A percentile compares a stretch with the other conserved stretches of the same genome.
Conservation (phyloP, 768 basidiomycete species). For the Leccinum variicolor region DNA sequence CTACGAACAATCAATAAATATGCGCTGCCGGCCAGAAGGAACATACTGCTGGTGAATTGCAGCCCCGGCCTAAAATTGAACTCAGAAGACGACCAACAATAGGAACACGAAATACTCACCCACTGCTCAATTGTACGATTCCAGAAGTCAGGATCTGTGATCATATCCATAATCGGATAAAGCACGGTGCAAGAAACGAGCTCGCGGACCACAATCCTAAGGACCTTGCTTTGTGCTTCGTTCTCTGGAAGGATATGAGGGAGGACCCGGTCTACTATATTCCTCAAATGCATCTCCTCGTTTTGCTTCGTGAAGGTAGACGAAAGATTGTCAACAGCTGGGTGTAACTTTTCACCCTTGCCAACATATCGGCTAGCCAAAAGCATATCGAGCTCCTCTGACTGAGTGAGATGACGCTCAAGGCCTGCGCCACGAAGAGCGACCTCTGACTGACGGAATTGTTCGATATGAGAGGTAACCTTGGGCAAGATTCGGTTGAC, state of each 20-base stretch:
- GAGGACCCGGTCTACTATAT: slow-evolving; percentile 67
- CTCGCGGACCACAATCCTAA: slow-evolving; percentile 76
- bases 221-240: slow-evolving; percentile 66
- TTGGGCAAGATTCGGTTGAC: slow-evolving; percentile 87
- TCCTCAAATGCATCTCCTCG: slow-evolving; percentile 81
- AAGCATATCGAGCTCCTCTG: slow-evolving; percentile 84
- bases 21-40: slow-evolving; percentile 3
- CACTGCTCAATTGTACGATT: slow-evolving; percentile 89
- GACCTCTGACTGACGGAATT: slow-evolving; percentile 86
- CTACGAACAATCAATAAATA: slow-evolving; percentile 34
- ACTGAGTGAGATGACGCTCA: slow-evolving; percentile 80
- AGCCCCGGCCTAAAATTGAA: slow-evolving; percentile 49
- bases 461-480: slow-evolving; percentile 84
- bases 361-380: slow-evolving; percentile 77
- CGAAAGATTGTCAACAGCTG: slow-evolving; percentile 84
- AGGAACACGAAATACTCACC: slow-evolving; percentile 46
- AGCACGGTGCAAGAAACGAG: slow-evolving; percentile 78
- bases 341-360: slow-evolving; percentile 68
- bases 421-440: slow-evolving; percentile 79
- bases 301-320: slow-evolving; percentile 87
- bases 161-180: slow-evolving; percentile 87
- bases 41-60: slow-evolving; percentile 65
- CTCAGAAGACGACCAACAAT: slow-evolving; percentile 9
- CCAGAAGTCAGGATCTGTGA: slow-evolving; percentile 97
- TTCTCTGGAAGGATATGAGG: slow-evolving; percentile 72